Conservation (phyloP, 495 filamentous ascomycete genomes). For the Penicillium soppii region DNA sequence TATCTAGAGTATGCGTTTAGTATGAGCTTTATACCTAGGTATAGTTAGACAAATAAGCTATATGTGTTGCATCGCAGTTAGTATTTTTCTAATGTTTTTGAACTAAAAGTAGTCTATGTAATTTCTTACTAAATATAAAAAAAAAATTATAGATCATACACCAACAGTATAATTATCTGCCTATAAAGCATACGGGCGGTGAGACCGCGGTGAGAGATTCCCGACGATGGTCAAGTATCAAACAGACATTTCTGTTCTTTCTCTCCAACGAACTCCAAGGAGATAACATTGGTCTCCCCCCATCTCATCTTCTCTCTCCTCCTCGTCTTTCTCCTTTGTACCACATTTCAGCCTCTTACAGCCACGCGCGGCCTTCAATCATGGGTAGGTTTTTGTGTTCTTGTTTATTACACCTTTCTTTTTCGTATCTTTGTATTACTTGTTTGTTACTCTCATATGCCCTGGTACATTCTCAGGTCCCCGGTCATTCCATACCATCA, state of each 20-base stretch:
- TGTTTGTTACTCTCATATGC: conserved; percentile 18
- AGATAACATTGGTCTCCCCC: conserved; percentile 14
- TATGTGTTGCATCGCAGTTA: no score
- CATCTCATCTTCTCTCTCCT: conserved; percentile 11
- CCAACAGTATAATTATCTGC: no score
- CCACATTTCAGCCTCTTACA: conserved; percentile 1
- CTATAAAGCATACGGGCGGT: no score
- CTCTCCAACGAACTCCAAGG: conserved; percentile 13
- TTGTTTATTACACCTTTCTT: conserved; percentile 13
- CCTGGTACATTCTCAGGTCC: conserved; percentile 26
- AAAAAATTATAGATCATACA: no score
- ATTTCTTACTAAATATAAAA: no score
- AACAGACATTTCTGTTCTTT: conserved; percentile 15
- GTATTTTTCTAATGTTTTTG: no score
- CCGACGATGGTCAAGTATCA: conserved; percentile 9
- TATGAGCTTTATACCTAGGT: background rate
- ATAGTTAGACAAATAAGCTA: no score
- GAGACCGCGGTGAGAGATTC: conserved; percentile 8
- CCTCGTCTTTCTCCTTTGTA: conserved; percentile 10
- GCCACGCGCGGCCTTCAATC: conserved; percentile 14
- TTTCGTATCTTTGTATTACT: conserved; percentile 24
- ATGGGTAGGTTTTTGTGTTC: conserved; percentile 30
- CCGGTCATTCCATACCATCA: conserved; percentile 19
- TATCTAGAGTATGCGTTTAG: no score
- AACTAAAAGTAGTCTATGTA: no score